phyloP scores from a whole-genome alignment of 164 flowering plant genomes.

The Paratinospora sagittata region DNA sequence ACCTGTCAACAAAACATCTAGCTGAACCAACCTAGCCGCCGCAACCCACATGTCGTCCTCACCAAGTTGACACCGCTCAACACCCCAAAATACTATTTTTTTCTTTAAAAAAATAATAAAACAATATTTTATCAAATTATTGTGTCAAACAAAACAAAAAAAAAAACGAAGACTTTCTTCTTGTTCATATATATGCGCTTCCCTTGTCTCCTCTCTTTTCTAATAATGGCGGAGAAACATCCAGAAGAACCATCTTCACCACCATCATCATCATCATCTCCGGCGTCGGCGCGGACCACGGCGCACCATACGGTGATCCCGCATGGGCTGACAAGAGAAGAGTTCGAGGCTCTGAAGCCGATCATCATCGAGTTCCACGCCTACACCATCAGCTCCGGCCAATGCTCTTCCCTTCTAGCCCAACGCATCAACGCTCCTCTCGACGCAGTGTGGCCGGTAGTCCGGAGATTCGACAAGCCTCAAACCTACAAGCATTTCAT shows the following conservation, averaged over 20 bases:
- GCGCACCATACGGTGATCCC: conserved; percentile 32
- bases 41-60: conserved; percentile 15
- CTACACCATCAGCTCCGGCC: conserved; percentile 36
- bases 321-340: conserved; percentile 39
- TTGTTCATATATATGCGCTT: no score
- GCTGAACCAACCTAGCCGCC: no score
- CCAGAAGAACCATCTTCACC: no score
- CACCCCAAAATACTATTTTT: conserved; percentile 3
- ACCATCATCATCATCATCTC: no score
- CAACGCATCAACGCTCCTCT: conserved; percentile 66
- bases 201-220: conserved; percentile 13
- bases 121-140: no score
- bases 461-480: conserved; percentile 81
- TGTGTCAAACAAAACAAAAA: no score
- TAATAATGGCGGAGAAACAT: conserved; percentile 11
- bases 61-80: conserved; percentile 22
- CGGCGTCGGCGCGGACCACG: conserved; percentile 5
- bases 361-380: conserved; percentile 50
- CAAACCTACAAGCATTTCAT: conserved; percentile 94
- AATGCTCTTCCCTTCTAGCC: conserved; percentile 77
- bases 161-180: no score
- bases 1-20: no score
- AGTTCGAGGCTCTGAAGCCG: conserved; percentile 39
- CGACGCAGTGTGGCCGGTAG: conserved; percentile 67
- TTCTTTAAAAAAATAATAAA: no score